These are phyloP conservation scores for Lyophyllum atratum DNA, from an alignment of 768 basidiomycete species.

Conservation along the genomic window DNA sequence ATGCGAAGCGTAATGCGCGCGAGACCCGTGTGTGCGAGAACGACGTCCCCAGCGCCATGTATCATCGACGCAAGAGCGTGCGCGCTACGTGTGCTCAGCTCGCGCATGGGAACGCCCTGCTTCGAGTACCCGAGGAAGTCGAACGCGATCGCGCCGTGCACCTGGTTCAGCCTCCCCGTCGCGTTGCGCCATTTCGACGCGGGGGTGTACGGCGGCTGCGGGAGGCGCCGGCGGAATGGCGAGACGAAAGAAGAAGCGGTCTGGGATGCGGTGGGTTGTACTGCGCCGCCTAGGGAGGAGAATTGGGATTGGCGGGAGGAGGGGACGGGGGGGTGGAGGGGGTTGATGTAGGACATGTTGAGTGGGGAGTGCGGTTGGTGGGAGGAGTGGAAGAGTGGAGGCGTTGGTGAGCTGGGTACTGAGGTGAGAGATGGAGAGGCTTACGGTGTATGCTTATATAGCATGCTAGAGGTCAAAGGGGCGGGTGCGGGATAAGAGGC, in stretches of 20 bases:
- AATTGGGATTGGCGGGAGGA: constrained; percentile 28
- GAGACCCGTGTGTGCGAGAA: constrained; percentile 36
- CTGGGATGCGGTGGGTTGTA: constrained; percentile 10
- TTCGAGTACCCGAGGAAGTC: constrained; percentile 41
- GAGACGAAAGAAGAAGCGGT: constrained; percentile 24
- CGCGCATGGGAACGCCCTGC: constrained; percentile 49
- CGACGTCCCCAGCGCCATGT: constrained; percentile 38
- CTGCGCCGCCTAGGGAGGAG: constrained; percentile 27
- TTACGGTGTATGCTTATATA: too few species aligned
- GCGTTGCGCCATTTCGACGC: constrained; percentile 23
- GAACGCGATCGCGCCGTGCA: constrained; percentile 36
- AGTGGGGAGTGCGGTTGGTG: neutral
- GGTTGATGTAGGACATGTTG: constrained; percentile 42
- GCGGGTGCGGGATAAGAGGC: too few species aligned
- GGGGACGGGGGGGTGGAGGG: constrained; percentile 43
- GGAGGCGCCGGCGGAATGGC: constrained; percentile 37
- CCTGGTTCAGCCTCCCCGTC: constrained; percentile 22
- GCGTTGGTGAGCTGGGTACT: neutral
- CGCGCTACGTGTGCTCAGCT: constrained; percentile 38
- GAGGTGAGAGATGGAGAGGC: neutral
- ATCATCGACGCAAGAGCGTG: constrained; percentile 38
- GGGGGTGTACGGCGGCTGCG: constrained; percentile 31
- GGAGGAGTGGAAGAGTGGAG: neutral
- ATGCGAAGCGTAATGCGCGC: constrained; percentile 39
- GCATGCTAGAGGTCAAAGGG: too few species aligned